Base-by-base conservation (phyloP, 345 rosid species). In the Durio zibethinus region DNA sequence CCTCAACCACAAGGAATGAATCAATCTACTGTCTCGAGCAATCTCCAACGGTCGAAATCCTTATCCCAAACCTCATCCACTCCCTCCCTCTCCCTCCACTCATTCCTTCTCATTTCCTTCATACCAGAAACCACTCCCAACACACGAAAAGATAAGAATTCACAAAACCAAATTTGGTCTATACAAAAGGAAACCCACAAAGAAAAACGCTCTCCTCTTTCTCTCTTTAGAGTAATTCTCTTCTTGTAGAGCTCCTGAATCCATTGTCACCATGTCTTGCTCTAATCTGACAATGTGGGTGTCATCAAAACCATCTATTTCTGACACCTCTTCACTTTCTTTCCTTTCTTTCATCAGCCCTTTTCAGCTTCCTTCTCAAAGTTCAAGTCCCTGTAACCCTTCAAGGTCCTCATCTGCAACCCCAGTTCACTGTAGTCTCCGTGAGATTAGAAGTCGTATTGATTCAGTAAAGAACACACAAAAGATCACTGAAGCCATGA, bases 401-500 rank as follows among this genome's bases (percentile, higher is more conserved):
- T 83, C 96, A 10, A 88, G 90, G 79, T 83, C 94, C 33, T 88
- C 89, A 40, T 78, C 89, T 71, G 83, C 67, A 35, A 61, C 86
- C 66, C 89, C 89, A 6, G 80, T 96, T 80, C 99, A 88, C 52
- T 86, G 97, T 33, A 83, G 89, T 47, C 97, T 92, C 57, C 94
- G 97, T 1, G 99, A 96, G 77, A 91, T 96, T 65, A 81, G 93
- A 38, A 87, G 77, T 18, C 94, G 97, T 45, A 92, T 92, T 74
- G 91, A 83, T 43, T 93, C 99, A 0, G 98, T 96, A 52, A 90
- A 88, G 82, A 93, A 92, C 88, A 96, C 99, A 6, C 94, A 95
- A 86, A 95, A 92, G 89, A 92, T 95, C 93, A 95, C 99, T 0
- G 97, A 95, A 83, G 98, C 99, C 21, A 95, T 95, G 99, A 95